phyloP scores from a whole-genome alignment of 1,139 yeast species.

The Sporopachydermia cereana region DNA sequence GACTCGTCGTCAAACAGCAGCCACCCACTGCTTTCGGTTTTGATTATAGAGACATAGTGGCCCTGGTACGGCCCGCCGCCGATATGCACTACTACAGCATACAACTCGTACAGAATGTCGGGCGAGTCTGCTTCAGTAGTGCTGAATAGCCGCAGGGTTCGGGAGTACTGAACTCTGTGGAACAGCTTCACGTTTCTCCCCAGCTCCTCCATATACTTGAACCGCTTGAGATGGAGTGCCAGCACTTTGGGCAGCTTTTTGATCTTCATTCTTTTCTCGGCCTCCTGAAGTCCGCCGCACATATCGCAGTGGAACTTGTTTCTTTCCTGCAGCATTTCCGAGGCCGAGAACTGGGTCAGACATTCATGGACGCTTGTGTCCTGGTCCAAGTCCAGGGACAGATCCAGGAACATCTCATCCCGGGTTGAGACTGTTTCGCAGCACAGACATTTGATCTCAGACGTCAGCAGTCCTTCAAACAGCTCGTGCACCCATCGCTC shows the following conservation, averaged over 20 bases:
- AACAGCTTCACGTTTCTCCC: constrained; percentile 79
- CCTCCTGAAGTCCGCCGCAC: constrained; percentile 88
- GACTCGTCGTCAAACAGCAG: constrained; percentile 89
- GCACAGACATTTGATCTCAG: constrained; percentile 80
- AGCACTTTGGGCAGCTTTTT: constrained; percentile 68
- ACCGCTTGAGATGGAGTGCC: constrained; percentile 78
- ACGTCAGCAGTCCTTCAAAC: constrained; percentile 77
- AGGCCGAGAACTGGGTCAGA: constrained; percentile 67
- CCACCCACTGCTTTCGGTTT: constrained; percentile 78
- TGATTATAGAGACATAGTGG: constrained; percentile 81
- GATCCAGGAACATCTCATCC: constrained; percentile 78
- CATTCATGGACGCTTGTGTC: constrained; percentile 67
- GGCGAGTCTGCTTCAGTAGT: constrained; percentile 40
- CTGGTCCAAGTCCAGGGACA: constrained; percentile 75
- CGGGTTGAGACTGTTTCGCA: constrained; percentile 82
- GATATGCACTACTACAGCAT: constrained; percentile 81
- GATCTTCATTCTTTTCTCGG: constrained; percentile 81
- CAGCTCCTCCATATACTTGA: constrained; percentile 77
- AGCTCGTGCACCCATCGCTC: constrained; percentile 53
- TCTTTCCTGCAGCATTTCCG: constrained; percentile 74
- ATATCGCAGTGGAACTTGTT: constrained; percentile 90
- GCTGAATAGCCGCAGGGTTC: constrained; percentile 60
- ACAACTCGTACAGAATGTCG: constrained; percentile 63
- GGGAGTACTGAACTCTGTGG: constrained; percentile 75
- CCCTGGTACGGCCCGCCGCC: constrained; percentile 99